Percentiles rank a stretch among this genome's conserved stretches.
Evolutionary conservation across 225 moss, liverwort and hornwort genomes (phyloP).

Genomic region (Antitrichia curtipendula): DNA sequence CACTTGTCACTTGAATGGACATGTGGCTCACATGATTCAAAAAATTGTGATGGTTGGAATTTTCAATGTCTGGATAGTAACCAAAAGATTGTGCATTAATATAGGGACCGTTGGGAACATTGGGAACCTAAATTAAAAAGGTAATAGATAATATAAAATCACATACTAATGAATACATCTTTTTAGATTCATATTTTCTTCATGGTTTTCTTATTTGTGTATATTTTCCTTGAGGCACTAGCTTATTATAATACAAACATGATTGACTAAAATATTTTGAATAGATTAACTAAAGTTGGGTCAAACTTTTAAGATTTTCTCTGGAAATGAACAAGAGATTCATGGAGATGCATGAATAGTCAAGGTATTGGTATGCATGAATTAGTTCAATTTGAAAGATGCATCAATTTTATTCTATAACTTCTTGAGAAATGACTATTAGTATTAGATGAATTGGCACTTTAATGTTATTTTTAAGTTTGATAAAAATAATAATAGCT

Average conservation of each 20-base stretch:
- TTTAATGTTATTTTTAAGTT: not conserved
- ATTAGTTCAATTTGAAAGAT: not conserved
- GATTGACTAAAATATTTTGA: not conserved
- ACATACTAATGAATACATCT: fast-evolving
- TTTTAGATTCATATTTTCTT: not conserved
- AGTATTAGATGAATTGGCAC: not conserved
- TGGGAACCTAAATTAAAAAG: no score
- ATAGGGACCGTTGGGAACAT: fast-evolving
- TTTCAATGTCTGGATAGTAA: not conserved
- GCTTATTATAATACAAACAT: not conserved
- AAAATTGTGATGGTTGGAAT: not conserved
- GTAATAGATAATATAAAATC: no score
- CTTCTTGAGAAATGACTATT: no score
- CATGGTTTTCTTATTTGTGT: not conserved
- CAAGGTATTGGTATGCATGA: no score
- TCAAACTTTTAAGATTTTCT: not conserved
- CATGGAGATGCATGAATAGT: not conserved
- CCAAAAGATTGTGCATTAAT: not conserved
- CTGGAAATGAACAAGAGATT: not conserved
- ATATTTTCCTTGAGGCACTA: no score
- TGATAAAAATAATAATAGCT: not conserved
- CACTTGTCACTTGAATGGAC: fast-evolving
- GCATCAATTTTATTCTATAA: not conserved
- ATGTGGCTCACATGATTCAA: not conserved
- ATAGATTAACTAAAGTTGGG: not conserved